These are phyloP conservation scores for Lodderomyces orthopsilosis DNA, from an alignment of 1,139 yeast genomes.

Conservation along the genomic window DNA sequence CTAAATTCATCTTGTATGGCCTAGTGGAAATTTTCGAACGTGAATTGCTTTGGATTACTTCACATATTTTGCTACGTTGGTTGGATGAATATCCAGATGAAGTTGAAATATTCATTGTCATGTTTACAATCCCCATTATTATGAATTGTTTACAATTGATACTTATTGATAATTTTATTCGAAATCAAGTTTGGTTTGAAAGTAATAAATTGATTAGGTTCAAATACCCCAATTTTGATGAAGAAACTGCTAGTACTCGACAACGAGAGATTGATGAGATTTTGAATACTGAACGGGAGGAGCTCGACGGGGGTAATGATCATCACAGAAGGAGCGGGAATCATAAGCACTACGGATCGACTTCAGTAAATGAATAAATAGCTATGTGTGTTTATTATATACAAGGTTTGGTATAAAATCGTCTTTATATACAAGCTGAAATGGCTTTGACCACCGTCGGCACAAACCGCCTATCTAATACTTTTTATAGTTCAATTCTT, in stretches of 20 bases:
- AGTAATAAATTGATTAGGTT: slow-evolving; percentile 21
- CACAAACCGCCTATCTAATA: too few species aligned
- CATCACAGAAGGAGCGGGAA: background rate
- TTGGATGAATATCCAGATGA: slow-evolving; percentile 71
- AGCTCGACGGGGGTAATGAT: background rate
- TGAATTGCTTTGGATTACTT: slow-evolving; percentile 45
- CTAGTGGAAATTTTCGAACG: slow-evolving; percentile 39
- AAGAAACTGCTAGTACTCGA: slow-evolving; percentile 17
- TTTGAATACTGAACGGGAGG: slow-evolving; percentile 5
- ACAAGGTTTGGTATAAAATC: background rate
- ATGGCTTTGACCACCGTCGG: too few species aligned
- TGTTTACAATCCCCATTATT: slow-evolving; percentile 73
- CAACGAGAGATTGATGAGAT: slow-evolving; percentile 14
- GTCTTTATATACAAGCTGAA: slow-evolving; percentile 5
- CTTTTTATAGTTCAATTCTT: too few species aligned
- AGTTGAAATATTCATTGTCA: slow-evolving; percentile 79
- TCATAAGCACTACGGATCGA: background rate
- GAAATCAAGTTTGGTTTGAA: slow-evolving; percentile 37
- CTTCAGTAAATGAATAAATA: background rate
- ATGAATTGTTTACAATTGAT: slow-evolving; percentile 88
- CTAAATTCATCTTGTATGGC: slow-evolving; percentile 53
- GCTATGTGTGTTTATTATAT: background rate
- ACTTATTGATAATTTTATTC: slow-evolving; percentile 84
- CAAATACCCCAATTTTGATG: slow-evolving; percentile 14
- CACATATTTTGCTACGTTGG: slow-evolving; percentile 61